Evolutionary conservation across 495 filamentous ascomycete species (phyloP), one percentile per base, ranked within the genome.

Genomic region (Tuber microsphaerosporum): DNA sequence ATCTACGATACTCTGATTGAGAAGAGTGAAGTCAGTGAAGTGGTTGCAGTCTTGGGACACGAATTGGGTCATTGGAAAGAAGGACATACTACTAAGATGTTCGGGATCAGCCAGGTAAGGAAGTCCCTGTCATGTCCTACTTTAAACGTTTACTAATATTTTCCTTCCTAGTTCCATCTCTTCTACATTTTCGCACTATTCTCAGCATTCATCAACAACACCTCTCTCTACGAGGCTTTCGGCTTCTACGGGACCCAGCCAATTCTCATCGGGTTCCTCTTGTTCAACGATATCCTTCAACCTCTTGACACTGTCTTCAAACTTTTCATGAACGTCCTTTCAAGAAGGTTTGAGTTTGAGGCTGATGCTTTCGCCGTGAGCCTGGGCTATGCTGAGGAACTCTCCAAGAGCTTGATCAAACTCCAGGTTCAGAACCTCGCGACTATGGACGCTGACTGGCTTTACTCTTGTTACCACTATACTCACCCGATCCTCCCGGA

Each of bases 1-100:
- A 96, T 99, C 83, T 99, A 96, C 81, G 95, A 99, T 82, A 99
- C 95, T 17, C 84, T 99, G 78, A 94, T 99, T 72, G 94, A 97
- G 84, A 96, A 98, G 87, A 94, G 91, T 83, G 89, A 93, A 78
- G 89, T 91, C 2, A 88, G 94, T 80, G 95, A 99, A 84, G 94
- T 99, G 65, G 93, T 97, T 34, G 94, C 95, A 73, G 94, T 99
- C 48, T 87, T 99, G 44, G 93, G 92, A 56, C 95, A 99, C 82
- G 95, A 99, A 84, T 89, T 99, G 70, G 95, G 95, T 70, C 95
- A 99, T 85, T 99, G 95, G 95, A 96, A 89, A 75, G 86, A 97
- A 76, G 93, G 93, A 75, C 95, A 99, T 85, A 98, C 95, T 20
- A 97, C 94, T 22, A 92, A 92, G 83, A 88, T 98, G 19, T 94